These are phyloP conservation scores for Epichloe bromicola DNA, from an alignment of 2,329 filamentous ascomycete genomes.

Conservation along the genomic window DNA sequence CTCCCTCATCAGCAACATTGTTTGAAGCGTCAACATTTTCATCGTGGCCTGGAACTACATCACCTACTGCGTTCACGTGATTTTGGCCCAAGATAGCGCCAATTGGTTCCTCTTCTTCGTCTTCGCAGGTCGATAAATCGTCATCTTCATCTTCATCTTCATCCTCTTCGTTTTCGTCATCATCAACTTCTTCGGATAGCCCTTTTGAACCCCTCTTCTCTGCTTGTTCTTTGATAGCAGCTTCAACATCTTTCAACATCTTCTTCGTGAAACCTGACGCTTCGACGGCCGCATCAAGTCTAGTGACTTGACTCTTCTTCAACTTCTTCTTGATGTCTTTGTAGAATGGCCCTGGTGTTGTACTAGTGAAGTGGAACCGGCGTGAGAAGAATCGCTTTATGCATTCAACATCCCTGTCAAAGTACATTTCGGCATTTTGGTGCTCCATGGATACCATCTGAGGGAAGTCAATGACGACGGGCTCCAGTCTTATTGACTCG, in stretches of 20 bases:
- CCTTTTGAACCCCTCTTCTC: conserved; percentile 26
- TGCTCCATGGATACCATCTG: conserved; percentile 97
- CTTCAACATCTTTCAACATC: conserved; percentile 87
- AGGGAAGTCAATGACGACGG: conserved; percentile 91
- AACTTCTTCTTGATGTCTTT: conserved; percentile 67
- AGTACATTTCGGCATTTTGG: conserved; percentile 89
- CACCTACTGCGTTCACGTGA: not conserved
- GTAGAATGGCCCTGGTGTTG: conserved; percentile 74
- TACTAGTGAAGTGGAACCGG: conserved; percentile 75
- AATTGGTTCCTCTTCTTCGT: conserved; percentile 5
- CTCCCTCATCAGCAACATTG: not conserved
- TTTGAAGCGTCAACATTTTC: not conserved
- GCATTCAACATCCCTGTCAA: conserved; percentile 89
- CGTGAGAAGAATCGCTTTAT: conserved; percentile 89
- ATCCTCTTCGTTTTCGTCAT: conserved; percentile 16
- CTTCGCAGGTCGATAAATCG: not conserved
- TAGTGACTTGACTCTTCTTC: conserved; percentile 47
- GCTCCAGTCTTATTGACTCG: conserved; percentile 44
- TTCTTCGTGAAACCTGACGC: conserved; percentile 94
- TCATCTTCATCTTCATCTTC: conserved; percentile 8
- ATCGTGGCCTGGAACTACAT: not conserved
- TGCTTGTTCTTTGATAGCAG: conserved; percentile 73
- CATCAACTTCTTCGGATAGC: conserved; percentile 12
- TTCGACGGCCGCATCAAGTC: conserved; percentile 78
- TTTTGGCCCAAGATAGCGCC: not conserved